These are phyloP conservation scores for Fusarium citri DNA, from an alignment of 2,329 filamentous ascomycete genomes.

Conservation along the genomic window DNA sequence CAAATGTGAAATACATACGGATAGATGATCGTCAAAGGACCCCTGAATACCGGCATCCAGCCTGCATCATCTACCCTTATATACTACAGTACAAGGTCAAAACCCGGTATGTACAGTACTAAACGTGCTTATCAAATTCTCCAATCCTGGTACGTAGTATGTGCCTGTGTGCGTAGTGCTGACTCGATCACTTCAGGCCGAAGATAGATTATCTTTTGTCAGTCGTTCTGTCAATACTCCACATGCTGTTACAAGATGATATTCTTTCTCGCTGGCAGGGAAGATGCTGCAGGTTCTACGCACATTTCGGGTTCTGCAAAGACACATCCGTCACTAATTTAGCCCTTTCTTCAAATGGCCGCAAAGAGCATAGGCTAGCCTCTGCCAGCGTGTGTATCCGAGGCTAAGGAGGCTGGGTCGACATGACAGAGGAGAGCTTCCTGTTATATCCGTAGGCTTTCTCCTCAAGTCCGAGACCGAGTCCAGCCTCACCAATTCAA, in stretches of 20 bases:
- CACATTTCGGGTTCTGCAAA: neutral
- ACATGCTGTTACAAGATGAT: neutral
- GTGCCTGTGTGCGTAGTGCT: neutral
- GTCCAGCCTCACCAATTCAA: neutral
- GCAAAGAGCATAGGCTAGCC: constrained; percentile 1
- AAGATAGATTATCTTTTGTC: neutral
- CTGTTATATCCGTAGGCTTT: neutral
- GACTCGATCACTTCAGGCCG: neutral
- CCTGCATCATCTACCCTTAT: neutral
- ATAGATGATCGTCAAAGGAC: constrained; percentile 19
- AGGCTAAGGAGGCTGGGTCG: neutral
- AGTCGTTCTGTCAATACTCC: neutral
- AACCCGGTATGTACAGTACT: neutral
- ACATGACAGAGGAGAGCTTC: neutral
- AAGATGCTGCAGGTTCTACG: neutral
- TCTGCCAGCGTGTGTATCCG: neutral
- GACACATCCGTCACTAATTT: neutral
- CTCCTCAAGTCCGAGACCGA: neutral
- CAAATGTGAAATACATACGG: neutral
- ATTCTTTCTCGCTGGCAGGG: neutral
- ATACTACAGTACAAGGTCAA: neutral
- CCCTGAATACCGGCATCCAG: constrained; percentile 18
- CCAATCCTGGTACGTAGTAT: neutral
- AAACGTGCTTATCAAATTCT: neutral
- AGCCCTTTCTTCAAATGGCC: neutral